Evolutionary conservation across 768 basidiomycete genomes (phyloP).

Genomic region (Tylopilus vinaceipallidus): DNA sequence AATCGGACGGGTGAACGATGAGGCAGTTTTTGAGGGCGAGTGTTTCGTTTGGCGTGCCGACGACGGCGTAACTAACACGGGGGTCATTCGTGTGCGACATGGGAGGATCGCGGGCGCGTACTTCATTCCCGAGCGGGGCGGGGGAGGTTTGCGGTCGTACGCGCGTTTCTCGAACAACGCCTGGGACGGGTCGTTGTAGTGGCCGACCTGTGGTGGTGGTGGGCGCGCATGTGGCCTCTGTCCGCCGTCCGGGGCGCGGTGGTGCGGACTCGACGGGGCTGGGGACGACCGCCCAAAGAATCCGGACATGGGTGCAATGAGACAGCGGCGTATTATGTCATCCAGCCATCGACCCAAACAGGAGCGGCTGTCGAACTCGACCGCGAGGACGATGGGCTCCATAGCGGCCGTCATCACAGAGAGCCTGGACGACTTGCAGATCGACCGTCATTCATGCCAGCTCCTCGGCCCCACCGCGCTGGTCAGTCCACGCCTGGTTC

Average conservation of each 20-base stretch:
- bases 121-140: conserved; percentile 33
- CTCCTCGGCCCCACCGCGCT: conserved; percentile 49
- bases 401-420: conserved; percentile 6
- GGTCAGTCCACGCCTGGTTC: conserved; percentile 27
- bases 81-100: not conserved
- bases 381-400: conserved; percentile 10
- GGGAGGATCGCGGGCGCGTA: not conserved
- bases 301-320: conserved; percentile 22
- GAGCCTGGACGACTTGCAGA: conserved; percentile 29
- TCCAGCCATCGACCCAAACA: not conserved
- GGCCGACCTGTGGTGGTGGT: conserved; percentile 37
- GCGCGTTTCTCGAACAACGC: conserved; percentile 50
- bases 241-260: conserved; percentile 41
- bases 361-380: not conserved
- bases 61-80: conserved; percentile 50
- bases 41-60: conserved; percentile 56
- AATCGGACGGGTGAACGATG: conserved; percentile 78
- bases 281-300: conserved; percentile 46
- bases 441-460: conserved; percentile 44
- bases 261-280: conserved; percentile 41
- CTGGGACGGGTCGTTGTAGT: conserved; percentile 54
- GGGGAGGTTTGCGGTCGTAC: conserved; percentile 41
- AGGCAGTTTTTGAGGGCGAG: conserved; percentile 81
- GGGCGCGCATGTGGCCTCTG: conserved; percentile 35
- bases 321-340: not conserved